Conservation (phyloP, 2,329 filamentous ascomycete species). For the Neospermospora avenae region DNA sequence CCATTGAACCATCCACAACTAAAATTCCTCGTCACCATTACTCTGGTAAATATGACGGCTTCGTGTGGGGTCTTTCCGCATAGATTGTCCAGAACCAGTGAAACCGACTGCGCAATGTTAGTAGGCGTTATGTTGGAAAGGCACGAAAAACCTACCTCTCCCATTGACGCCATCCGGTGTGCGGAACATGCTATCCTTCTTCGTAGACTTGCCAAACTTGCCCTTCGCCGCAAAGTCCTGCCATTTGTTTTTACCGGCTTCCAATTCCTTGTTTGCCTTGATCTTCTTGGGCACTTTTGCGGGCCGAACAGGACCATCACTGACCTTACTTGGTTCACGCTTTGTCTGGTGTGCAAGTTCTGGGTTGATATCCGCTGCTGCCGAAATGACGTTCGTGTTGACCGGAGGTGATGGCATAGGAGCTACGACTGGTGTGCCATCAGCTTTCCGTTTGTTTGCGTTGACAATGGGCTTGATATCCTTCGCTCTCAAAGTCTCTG, state of each 20-base stretch:
- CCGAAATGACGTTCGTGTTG: constrained; percentile 37
- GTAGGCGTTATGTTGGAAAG: constrained; percentile 27
- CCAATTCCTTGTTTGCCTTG: constrained; percentile 85
- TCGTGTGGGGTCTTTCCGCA: constrained; percentile 86
- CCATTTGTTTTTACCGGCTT: constrained; percentile 91
- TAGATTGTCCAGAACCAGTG: constrained; percentile 89
- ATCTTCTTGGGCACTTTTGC: constrained; percentile 80
- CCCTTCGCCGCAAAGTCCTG: constrained; percentile 83
- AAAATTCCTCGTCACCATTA: constrained; percentile 63
- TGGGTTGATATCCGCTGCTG: constrained; percentile 55
- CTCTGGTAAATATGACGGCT: constrained; percentile 82
- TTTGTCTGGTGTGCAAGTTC: constrained; percentile 61
- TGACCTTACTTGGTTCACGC: constrained; percentile 60
- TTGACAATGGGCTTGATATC: constrained; percentile 78
- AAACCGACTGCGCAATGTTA: constrained; percentile 70
- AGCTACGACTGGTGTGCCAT: constrained; percentile 58
- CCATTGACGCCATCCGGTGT: constrained; percentile 84
- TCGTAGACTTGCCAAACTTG: constrained; percentile 62
- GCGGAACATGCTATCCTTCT: constrained; percentile 97
- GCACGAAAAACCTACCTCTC: constrained; percentile 59
- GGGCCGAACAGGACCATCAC: constrained; percentile 55
- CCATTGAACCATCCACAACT: not conserved
- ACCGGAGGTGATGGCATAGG: constrained; percentile 41
- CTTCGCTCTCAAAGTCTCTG: constrained; percentile 75
- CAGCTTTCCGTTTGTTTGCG: constrained; percentile 79